Evolutionary conservation across 306 rosid genomes (phyloP).

Genomic region (Cercis canadensis): DNA sequence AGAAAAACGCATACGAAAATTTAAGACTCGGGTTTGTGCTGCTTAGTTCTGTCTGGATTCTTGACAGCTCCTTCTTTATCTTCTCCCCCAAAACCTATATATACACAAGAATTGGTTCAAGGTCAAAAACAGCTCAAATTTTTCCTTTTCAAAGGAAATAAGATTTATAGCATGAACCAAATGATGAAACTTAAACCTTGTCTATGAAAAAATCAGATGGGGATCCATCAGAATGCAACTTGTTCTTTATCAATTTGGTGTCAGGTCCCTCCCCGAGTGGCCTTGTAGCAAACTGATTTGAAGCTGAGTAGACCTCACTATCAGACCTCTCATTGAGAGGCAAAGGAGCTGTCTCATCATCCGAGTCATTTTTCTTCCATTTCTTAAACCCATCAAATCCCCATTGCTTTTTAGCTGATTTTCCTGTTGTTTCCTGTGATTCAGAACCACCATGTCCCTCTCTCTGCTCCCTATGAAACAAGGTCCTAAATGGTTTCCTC

Average conservation of each 20-base stretch:
- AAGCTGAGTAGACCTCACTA: constrained; percentile 46
- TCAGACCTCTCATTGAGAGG: constrained; percentile 72
- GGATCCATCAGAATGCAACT: constrained; percentile 74
- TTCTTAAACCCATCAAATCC: constrained; percentile 78
- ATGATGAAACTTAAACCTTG: constrained; percentile 57
- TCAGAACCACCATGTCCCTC: constrained; percentile 47
- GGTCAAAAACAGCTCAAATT: constrained; percentile 16
- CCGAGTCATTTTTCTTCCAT: constrained; percentile 75
- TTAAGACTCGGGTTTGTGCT: constrained; percentile 74
- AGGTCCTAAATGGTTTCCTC: constrained; percentile 73
- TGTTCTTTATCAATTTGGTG: constrained; percentile 66
- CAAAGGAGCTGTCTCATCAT: constrained; percentile 82
- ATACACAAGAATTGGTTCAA: constrained; percentile 1
- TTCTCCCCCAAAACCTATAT: constrained; percentile 76
- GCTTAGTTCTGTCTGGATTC: constrained; percentile 79
- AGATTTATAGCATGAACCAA: neutral
- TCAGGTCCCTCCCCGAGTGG: constrained; percentile 67
- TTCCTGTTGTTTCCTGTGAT: constrained; percentile 43
- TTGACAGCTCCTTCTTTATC: constrained; percentile 77
- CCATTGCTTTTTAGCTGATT: constrained; percentile 74
- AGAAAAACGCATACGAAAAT: constrained; percentile 59
- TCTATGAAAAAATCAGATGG: constrained; percentile 84
- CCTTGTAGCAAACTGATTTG: constrained; percentile 41
- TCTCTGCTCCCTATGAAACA: constrained; percentile 73
- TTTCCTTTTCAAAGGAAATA: too few species aligned